phyloP scores from a whole-genome alignment of 495 filamentous ascomycete genomes.

The Aspergillus diversus region DNA sequence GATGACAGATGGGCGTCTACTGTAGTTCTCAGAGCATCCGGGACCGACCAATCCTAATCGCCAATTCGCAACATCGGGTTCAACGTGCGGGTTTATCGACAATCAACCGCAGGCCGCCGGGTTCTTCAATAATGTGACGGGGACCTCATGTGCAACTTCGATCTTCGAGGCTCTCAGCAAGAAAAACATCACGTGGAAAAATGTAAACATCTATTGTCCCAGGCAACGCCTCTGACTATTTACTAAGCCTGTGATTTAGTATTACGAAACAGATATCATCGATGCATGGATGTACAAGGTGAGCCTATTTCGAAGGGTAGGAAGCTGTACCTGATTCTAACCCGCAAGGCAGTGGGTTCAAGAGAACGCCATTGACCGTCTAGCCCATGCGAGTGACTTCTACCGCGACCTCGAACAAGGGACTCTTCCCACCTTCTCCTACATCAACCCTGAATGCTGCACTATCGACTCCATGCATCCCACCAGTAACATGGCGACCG shows the following conservation, averaged over 20 bases:
- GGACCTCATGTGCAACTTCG: conserved; percentile 41
- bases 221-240: no score
- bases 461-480: conserved; percentile 50
- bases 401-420: conserved; percentile 49
- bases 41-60: conserved; percentile 46
- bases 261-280: conserved; percentile 48
- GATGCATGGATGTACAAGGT: conserved; percentile 46
- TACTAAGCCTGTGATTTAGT: conserved; percentile 20
- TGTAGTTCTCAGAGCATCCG: conserved; percentile 41
- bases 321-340: conserved; percentile 7
- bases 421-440: conserved; percentile 48
- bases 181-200: conserved; percentile 42
- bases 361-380: conserved; percentile 43
- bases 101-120: conserved; percentile 38
- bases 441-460: conserved; percentile 55
- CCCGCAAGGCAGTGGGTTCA: conserved; percentile 34
- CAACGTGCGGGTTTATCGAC: conserved; percentile 38
- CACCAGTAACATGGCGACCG: conserved; percentile 44
- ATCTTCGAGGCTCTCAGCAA: conserved; percentile 41
- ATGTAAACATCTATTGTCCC: conserved; percentile 22
- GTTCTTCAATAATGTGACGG: conserved; percentile 40
- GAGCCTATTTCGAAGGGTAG: background rate
- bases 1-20: conserved; percentile 14
- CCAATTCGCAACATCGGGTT: conserved; percentile 45
- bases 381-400: conserved; percentile 45